Conservation (phyloP, 176 grass and related monocot species). For the Juncus inflexus region DNA sequence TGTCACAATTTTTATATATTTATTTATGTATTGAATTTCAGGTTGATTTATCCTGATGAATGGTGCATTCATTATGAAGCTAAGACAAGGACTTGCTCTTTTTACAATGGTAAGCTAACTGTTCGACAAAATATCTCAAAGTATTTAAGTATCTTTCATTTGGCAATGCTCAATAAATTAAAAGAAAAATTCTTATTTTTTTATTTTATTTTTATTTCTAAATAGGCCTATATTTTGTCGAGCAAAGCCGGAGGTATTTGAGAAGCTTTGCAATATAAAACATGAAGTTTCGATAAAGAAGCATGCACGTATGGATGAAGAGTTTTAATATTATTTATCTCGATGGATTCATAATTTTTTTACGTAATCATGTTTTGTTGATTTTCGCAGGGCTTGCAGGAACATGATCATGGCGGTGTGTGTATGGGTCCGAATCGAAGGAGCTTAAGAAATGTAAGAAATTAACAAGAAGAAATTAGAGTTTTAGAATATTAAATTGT, state of each 20-base stretch:
- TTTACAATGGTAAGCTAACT: constrained; percentile 41
- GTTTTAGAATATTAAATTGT: not conserved
- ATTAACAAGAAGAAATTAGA: constrained; percentile 35
- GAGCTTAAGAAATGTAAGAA: constrained; percentile 60
- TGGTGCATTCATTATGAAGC: constrained; percentile 69
- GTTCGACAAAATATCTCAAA: constrained; percentile 1
- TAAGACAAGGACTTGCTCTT: constrained; percentile 53
- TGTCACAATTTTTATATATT: not conserved
- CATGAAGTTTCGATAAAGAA: constrained; percentile 51
- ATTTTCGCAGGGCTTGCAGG: constrained; percentile 43
- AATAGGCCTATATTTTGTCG: too few species aligned
- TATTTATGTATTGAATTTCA: constrained; percentile 6
- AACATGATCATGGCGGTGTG: constrained; percentile 68
- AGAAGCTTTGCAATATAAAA: constrained; percentile 51
- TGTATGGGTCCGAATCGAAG: constrained; percentile 44
- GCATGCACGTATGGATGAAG: constrained; percentile 51
- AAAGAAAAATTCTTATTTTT: not conserved
- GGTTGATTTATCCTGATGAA: constrained; percentile 57
- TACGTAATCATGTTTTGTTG: not conserved
- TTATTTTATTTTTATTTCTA: not conserved
- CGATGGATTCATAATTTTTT: too few species aligned
- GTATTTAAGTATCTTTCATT: too few species aligned
- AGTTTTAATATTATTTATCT: too few species aligned
- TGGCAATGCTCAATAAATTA: too few species aligned
- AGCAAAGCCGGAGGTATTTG: constrained; percentile 63